Conservation (phyloP, 2,329 filamentous ascomycete species). For the Sclerotinia trifoliorum region DNA sequence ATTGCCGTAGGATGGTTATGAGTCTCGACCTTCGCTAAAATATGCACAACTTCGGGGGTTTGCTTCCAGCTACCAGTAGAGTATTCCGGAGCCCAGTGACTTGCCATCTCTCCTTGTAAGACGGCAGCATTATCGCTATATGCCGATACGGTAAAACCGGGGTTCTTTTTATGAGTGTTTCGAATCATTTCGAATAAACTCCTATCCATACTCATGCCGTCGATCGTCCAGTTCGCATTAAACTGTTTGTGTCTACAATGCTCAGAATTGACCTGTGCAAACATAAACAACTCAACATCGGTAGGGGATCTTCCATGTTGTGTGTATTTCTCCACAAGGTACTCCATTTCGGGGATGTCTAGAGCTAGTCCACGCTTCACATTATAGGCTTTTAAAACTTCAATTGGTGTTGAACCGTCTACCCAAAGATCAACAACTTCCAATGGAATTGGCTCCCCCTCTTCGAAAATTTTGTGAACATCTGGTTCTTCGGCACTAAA, state of each 20-base stretch:
- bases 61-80: slow-evolving; percentile 84
- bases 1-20: slow-evolving; percentile 98
- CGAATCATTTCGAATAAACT: slow-evolving; percentile 95
- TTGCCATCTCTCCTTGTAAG: slow-evolving; percentile 67
- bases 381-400: slow-evolving; percentile 80
- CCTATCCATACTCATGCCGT: slow-evolving; percentile 74
- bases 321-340: slow-evolving; percentile 82
- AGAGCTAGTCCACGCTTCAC: slow-evolving; percentile 79
- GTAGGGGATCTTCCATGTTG: slow-evolving; percentile 58
- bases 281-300: slow-evolving; percentile 98
- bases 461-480: slow-evolving; percentile 74
- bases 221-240: slow-evolving; percentile 95
- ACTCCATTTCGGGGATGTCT: slow-evolving; percentile 86
- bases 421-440: slow-evolving; percentile 74
- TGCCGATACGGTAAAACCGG: slow-evolving; percentile 83
- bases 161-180: slow-evolving; percentile 84
- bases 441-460: slow-evolving; percentile 60
- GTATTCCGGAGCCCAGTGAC: slow-evolving; percentile 85
- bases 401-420: slow-evolving; percentile 61
- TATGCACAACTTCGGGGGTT: slow-evolving; percentile 81
- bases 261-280: slow-evolving; percentile 98
- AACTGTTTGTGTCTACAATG: slow-evolving; percentile 83
- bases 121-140: slow-evolving; percentile 99
- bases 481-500: slow-evolving; percentile 67
- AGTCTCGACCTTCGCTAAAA: slow-evolving; percentile 92